These are phyloP conservation scores for Heliamphora pulchella DNA, from an alignment of 179 eudicot genomes.

Conservation along the genomic window DNA sequence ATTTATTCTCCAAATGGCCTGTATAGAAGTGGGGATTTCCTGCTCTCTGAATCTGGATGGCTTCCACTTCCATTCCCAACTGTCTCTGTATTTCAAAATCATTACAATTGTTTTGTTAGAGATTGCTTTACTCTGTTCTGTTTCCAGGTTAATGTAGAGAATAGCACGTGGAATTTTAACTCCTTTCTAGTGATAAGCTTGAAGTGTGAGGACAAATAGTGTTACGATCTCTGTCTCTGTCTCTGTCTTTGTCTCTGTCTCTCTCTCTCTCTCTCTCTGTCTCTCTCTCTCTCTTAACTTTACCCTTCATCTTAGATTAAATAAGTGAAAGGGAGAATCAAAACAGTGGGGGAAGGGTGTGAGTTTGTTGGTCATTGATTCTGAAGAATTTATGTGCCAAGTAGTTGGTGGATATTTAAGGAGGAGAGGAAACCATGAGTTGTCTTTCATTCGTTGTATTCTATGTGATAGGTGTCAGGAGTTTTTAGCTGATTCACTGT, in stretches of 20 bases:
- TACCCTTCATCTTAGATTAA: background rate
- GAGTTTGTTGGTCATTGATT: background rate
- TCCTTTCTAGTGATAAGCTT: background rate
- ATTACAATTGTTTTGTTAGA: too few species aligned
- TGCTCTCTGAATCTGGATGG: background rate
- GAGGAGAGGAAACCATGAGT: background rate
- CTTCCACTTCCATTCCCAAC: background rate
- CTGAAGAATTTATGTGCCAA: background rate
- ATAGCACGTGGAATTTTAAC: conserved; percentile 1
- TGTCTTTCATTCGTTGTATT: conserved; percentile 3
- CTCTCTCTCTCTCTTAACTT: too few species aligned
- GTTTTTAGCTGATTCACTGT: background rate
- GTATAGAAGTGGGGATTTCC: background rate
- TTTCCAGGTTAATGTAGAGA: background rate
- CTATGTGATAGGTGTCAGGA: background rate
- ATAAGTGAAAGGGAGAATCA: background rate
- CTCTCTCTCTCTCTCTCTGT: background rate
- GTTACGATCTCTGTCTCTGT: too few species aligned
- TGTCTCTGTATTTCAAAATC: background rate
- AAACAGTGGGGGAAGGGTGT: background rate
- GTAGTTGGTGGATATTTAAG: background rate
- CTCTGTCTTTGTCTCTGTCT: too few species aligned
- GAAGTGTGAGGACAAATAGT: background rate
- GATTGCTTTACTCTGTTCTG: too few species aligned
- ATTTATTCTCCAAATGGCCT: background rate